phyloP scores from a whole-genome alignment of 129 eudicot genomes.

The Logfia minima region DNA sequence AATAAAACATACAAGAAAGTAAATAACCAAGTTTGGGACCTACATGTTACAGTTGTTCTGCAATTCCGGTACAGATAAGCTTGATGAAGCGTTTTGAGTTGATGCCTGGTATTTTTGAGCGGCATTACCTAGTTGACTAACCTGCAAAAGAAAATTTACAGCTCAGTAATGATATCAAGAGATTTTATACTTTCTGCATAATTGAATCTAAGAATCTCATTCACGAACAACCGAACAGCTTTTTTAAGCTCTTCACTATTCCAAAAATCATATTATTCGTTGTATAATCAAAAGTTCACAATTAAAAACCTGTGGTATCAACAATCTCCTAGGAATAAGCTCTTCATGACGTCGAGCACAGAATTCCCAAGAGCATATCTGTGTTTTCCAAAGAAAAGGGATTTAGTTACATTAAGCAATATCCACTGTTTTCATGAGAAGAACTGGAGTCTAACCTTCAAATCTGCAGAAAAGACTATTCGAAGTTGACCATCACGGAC shows the following conservation, averaged over 20 bases:
- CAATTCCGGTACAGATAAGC: slow-evolving; percentile 73
- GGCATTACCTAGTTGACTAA: slow-evolving; percentile 87
- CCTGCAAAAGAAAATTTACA: slow-evolving; percentile 49
- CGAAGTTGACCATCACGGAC: slow-evolving; percentile 98
- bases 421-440: not conserved
- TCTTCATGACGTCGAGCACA: slow-evolving; percentile 99
- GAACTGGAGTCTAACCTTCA: slow-evolving; percentile 53
- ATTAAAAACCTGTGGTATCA: slow-evolving; percentile 83
- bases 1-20: not conserved
- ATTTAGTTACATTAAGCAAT: slow-evolving; percentile 9
- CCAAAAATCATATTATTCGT: no score
- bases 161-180: not conserved
- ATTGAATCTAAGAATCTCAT: not conserved
- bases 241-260: not conserved
- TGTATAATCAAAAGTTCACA: not conserved
- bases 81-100: slow-evolving; percentile 75
- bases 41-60: slow-evolving; percentile 95
- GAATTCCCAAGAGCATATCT: slow-evolving; percentile 99
- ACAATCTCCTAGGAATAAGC: slow-evolving; percentile 87
- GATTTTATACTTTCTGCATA: not conserved
- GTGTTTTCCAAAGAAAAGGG: not conserved
- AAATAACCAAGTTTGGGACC: slow-evolving; percentile 25
- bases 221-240: not conserved
- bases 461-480: slow-evolving; percentile 85
- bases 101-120: slow-evolving; percentile 96